Percentiles rank a stretch among this genome's conserved stretches.
phyloP scores from a whole-genome alignment of 1,139 yeast species.

The Blastobotrys serpentis region DNA sequence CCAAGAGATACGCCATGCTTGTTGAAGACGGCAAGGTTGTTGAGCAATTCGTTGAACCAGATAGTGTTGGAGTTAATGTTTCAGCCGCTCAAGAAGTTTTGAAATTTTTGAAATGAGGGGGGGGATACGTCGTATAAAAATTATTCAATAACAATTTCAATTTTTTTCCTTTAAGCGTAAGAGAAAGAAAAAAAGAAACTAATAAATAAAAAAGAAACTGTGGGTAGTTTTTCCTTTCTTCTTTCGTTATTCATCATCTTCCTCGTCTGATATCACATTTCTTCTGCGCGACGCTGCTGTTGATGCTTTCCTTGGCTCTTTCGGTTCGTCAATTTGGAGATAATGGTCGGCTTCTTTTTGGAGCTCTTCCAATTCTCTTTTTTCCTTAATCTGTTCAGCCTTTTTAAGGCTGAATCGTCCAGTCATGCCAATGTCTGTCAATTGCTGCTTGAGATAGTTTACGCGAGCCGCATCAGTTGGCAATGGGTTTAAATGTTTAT shows the following conservation, averaged over 20 bases:
- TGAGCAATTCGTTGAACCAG: slow-evolving; percentile 74
- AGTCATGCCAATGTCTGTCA: slow-evolving; percentile 31
- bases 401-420: slow-evolving; percentile 33
- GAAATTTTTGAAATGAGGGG: slow-evolving; percentile 25
- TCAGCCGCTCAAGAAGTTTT: slow-evolving; percentile 52
- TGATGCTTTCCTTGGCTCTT: slow-evolving; percentile 12
- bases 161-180: too few relatives aligned
- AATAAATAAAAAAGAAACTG: too few relatives aligned
- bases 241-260: slow-evolving; percentile 25
- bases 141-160: too few relatives aligned
- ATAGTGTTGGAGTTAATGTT: slow-evolving; percentile 64
- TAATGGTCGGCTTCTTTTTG: slow-evolving; percentile 21
- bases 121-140: neutral
- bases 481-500: slow-evolving; percentile 26
- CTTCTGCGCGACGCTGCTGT: slow-evolving; percentile 13
- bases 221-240: too few relatives aligned
- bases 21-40: slow-evolving; percentile 72
- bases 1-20: slow-evolving; percentile 72
- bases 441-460: slow-evolving; percentile 24
- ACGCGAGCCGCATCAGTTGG: slow-evolving; percentile 26
- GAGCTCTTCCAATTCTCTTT: slow-evolving; percentile 37
- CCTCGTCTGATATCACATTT: slow-evolving; percentile 17
- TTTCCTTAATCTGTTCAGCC: slow-evolving; percentile 42
- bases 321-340: slow-evolving; percentile 13
- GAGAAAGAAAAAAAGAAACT: too few relatives aligned